phyloP scores from a whole-genome alignment of 768 basidiomycete species.

The Phlebiopsis flavidoalba region DNA sequence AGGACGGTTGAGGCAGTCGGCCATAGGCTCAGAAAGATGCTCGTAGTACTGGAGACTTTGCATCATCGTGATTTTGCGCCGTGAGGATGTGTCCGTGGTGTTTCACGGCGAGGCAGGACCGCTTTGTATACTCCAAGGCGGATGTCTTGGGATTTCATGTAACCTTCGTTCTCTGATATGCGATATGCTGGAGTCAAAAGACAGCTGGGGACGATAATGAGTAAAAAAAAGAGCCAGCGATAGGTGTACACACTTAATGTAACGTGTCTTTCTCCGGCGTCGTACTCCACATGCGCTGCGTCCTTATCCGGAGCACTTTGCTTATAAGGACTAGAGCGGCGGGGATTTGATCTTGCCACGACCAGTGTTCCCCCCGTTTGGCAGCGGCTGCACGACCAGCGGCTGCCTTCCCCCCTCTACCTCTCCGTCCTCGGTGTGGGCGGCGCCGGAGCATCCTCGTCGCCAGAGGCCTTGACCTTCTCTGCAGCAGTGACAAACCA shows the following conservation, averaged over 20 bases:
- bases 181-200: slow-evolving; percentile 86
- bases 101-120: slow-evolving; percentile 88
- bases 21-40: slow-evolving; percentile 91
- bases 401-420: slow-evolving; percentile 53
- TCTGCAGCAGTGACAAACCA: slow-evolving; percentile 88
- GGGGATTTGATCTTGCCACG: slow-evolving; percentile 77
- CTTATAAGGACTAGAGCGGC: slow-evolving; percentile 62
- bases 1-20: slow-evolving; percentile 80
- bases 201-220: slow-evolving; percentile 45
- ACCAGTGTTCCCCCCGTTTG: slow-evolving; percentile 44
- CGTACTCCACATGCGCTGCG: slow-evolving; percentile 87
- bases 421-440: slow-evolving; percentile 48
- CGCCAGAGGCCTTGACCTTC: slow-evolving; percentile 56
- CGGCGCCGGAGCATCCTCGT: slow-evolving; percentile 38
- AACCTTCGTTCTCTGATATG: slow-evolving; percentile 78
- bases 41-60: slow-evolving; percentile 92
- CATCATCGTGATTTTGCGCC: slow-evolving; percentile 86
- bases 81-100: slow-evolving; percentile 79
- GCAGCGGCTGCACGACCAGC: slow-evolving; percentile 38
- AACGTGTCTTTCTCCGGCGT: slow-evolving; percentile 83
- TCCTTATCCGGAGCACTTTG: slow-evolving; percentile 61
- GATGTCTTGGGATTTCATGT: slow-evolving; percentile 78
- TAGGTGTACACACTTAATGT: slow-evolving; percentile 53
- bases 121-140: slow-evolving; percentile 78
- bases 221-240: neutral